Base-by-base conservation (phyloP, 1,284 basidiomycete species). In the Paramarasmius palmivorus region DNA sequence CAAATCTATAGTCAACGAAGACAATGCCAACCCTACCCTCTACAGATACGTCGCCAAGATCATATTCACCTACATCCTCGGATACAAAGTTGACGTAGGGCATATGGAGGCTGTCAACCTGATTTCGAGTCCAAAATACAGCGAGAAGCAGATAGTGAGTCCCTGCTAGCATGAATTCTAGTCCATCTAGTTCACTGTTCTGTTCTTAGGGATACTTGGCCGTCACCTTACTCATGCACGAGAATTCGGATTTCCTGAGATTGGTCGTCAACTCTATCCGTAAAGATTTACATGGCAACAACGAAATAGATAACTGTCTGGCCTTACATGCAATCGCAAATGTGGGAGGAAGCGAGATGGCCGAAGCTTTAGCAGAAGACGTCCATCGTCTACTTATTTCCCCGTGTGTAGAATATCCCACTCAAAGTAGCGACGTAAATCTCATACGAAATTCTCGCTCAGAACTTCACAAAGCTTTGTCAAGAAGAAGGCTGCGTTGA, bases 21-120 rank as follows among this genome's bases (percentile, higher is more conserved):
- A 35, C 25, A 50, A 20, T 20, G 44, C 14, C 25, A 12, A 40
- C 17, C 17, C 26, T 22, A 26, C 17, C n/a, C 25, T 53, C 45
- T 40, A 35, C 61, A 93, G 91, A 84, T 93, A 92, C 79, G 88
- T 92, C 39, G 86, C 90, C 56, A 98, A 99, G 77, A 96, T 99
- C 64, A 90, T 99, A 58, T 99, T 99, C 77, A 98, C 97, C 17
- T 98, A 98, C 67, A 99, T 99, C 61, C 80, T 99, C 56, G 97
- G 97, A 32, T 99, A 99, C 77, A 95, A 95, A 72, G 95, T 99
- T 63, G 97, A 99, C 68, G 85, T 99, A 34, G 97, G 97, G 4
- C 96, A 99, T 70, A 97, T 99, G 95, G 96, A 99, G 68, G 96
- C 97, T 12, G 92, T 99, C 63, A 98, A 99, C 71, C 82, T 99